phyloP scores from a whole-genome alignment of 257 asterid genomes.

The Misopates orontium region DNA sequence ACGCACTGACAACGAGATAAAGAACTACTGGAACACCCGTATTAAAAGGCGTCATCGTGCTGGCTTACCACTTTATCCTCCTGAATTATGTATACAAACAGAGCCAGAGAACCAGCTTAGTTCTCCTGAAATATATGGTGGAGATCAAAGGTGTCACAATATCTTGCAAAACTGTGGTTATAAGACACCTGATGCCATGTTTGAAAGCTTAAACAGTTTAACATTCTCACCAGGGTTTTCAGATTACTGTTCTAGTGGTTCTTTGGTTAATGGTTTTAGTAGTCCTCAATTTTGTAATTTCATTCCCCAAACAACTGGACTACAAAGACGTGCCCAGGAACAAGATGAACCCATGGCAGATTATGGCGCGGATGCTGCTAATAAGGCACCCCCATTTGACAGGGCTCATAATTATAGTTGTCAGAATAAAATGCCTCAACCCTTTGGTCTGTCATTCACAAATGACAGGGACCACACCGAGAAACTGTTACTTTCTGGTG shows the following conservation, averaged over 20 bases:
- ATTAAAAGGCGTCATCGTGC: constrained; percentile 71
- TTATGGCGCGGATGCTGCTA: constrained; percentile 30
- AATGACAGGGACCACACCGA: constrained; percentile 40
- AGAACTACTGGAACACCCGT: constrained; percentile 70
- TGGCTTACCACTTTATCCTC: constrained; percentile 66
- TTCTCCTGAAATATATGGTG: constrained; percentile 39
- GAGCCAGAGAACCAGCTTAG: constrained; percentile 39
- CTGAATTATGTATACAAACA: constrained; percentile 43
- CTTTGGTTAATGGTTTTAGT: constrained; percentile 37
- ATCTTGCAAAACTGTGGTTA: constrained; percentile 40
- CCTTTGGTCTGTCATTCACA: constrained; percentile 40
- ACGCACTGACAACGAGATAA: constrained; percentile 71
- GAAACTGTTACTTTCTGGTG: constrained; percentile 39
- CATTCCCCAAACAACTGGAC: constrained; percentile 38
- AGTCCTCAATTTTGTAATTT: constrained; percentile 46
- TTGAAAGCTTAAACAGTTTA: constrained; percentile 41
- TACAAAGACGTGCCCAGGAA: constrained; percentile 38
- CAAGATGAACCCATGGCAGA: constrained; percentile 42
- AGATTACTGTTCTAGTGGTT: constrained; percentile 36
- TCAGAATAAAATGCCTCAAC: constrained; percentile 36
- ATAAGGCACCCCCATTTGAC: constrained; percentile 34
- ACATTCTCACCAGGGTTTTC: constrained; percentile 38
- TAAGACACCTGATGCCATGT: constrained; percentile 43
- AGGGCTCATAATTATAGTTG: constrained; percentile 33
- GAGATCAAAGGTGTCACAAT: constrained; percentile 43